Conservation (phyloP, 331 rosid species). For the Rosa hybrid region DNA sequence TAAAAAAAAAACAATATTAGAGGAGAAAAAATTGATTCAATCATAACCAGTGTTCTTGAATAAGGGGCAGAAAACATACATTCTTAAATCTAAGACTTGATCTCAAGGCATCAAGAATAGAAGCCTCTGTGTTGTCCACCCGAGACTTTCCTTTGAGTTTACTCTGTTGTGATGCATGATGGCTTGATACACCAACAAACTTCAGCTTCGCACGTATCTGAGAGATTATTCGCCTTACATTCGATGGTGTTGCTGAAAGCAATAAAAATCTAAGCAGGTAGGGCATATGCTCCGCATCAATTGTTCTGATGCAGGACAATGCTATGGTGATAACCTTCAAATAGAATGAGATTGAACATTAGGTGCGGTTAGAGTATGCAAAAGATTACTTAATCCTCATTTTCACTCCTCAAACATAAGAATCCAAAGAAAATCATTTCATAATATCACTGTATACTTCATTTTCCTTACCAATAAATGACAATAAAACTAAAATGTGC, state of each 20-base stretch:
- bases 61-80: slow-evolving; percentile 17
- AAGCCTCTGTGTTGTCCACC: slow-evolving; percentile 31
- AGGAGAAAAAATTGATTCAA: not conserved
- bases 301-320: slow-evolving; percentile 42
- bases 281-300: slow-evolving; percentile 41
- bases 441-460: not conserved
- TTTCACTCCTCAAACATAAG: not conserved
- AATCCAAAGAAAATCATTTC: not conserved
- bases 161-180: slow-evolving; percentile 23
- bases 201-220: slow-evolving; percentile 39
- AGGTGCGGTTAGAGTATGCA: not conserved
- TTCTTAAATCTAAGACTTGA: slow-evolving; percentile 42
- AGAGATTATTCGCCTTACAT: slow-evolving; percentile 35
- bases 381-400: not conserved
- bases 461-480: not conserved
- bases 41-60: not conserved
- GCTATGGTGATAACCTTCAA: slow-evolving; percentile 37
- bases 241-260: slow-evolving; percentile 39
- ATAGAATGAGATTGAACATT: slow-evolving; percentile 3
- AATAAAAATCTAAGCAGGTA: slow-evolving; percentile 39
- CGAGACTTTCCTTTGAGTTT: slow-evolving; percentile 38
- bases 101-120: slow-evolving; percentile 43
- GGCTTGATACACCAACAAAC: slow-evolving; percentile 35
- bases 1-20: not conserved
- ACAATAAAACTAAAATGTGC: not conserved